Conservation (phyloP, 2,329 filamentous ascomycete genomes). For the Zasmidium angulare region DNA sequence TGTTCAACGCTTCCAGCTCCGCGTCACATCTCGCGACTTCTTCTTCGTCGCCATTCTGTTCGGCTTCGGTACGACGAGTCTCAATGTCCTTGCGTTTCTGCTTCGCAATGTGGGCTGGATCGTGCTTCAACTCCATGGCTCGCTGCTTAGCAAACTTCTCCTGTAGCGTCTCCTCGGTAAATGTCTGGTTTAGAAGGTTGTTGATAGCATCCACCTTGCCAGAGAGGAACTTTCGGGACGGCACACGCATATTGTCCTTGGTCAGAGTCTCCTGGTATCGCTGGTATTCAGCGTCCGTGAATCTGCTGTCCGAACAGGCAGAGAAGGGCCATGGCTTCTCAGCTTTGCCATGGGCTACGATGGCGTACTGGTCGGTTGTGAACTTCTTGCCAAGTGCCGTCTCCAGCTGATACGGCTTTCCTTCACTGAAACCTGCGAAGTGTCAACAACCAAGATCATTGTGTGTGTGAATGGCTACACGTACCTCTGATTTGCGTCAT, state of each 20-base stretch:
- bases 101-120: conserved; percentile 58
- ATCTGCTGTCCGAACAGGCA: conserved; percentile 78
- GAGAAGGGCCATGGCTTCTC: conserved; percentile 87
- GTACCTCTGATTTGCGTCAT: conserved; percentile 84
- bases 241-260: conserved; percentile 69
- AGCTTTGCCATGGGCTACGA: conserved; percentile 78
- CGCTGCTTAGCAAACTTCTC: conserved; percentile 73
- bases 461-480: conserved; percentile 21
- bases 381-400: conserved; percentile 72
- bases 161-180: conserved; percentile 80
- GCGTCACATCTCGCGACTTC: conserved; percentile 49
- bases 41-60: conserved; percentile 62
- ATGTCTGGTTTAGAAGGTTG: conserved; percentile 71
- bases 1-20: conserved; percentile 58
- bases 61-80: conserved; percentile 66
- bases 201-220: conserved; percentile 81
- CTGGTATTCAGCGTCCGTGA: conserved; percentile 77
- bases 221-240: conserved; percentile 68
- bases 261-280: conserved; percentile 75
- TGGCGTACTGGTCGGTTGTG: conserved; percentile 81
- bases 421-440: conserved; percentile 68
- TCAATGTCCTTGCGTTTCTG: conserved; percentile 68
- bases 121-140: conserved; percentile 58
- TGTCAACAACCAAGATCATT: conserved; percentile 15
- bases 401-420: conserved; percentile 80